Conservation (phyloP, 208 protist genomes). For the Angomonas deanei region DNA sequence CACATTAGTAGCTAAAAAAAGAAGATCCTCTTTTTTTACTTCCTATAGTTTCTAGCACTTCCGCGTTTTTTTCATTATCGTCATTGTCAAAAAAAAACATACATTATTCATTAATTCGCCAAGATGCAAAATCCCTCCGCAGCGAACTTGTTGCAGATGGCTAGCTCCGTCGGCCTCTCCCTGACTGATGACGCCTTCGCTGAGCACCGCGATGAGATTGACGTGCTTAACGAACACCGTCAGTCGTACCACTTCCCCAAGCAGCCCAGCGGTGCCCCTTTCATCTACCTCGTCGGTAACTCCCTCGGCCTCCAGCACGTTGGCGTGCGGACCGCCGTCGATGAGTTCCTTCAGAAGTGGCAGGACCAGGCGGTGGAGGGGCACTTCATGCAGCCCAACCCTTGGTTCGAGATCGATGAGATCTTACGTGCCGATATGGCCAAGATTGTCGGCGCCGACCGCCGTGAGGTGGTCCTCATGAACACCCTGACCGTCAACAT, state of each 20-base stretch:
- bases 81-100: conserved; percentile 9
- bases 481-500: conserved; percentile 94
- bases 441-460: conserved; percentile 75
- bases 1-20: not conserved
- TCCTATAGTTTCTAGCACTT: no score
- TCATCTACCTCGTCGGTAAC: conserved; percentile 87
- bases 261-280: conserved; percentile 24
- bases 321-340: conserved; percentile 45
- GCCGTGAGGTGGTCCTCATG: conserved; percentile 88
- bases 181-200: conserved; percentile 74
- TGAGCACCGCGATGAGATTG: conserved; percentile 50
- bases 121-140: conserved; percentile 63
- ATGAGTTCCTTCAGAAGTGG: conserved; percentile 87
- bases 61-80: conserved; percentile 2
- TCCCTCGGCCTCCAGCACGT: conserved; percentile 88
- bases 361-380: conserved; percentile 71
- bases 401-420: conserved; percentile 89
- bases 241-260: conserved; percentile 50
- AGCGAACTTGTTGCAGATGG: conserved; percentile 46
- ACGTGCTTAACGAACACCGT: conserved; percentile 59
- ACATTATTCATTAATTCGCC: not conserved
- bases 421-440: conserved; percentile 53
- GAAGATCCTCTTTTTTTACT: not conserved
- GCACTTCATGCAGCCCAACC: conserved; percentile 67
- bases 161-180: conserved; percentile 35